Evolutionary conservation across 2,329 filamentous ascomycete species (phyloP), one percentile per base, ranked within the genome.

Genomic region (Didymellaceae sp.): DNA sequence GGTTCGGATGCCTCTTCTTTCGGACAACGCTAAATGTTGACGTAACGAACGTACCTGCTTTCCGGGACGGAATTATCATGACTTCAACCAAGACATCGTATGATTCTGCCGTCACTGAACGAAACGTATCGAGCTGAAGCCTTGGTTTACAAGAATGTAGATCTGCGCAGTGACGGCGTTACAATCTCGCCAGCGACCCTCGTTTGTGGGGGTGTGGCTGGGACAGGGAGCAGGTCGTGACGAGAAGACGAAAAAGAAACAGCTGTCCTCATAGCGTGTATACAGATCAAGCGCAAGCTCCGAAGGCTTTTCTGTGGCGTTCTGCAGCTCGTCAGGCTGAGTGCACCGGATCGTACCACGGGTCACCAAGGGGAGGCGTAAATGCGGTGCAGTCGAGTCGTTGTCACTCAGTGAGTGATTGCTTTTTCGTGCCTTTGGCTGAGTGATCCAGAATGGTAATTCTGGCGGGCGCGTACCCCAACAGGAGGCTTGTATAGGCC

Each of bases 31-130:
- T 42, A 46, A 26, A 30, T 16, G 32, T 46, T 47, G 52, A 42
- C 34, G 41, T 55, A 41, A 46, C 37, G 43, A 50, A 59, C 45
- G 49, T 57, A 55, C 59, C 61, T 55, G 39, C 44, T 42, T 42
- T 40, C 47, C 54, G 61, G 61, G 55, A 57, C 42, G 17, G 26
- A 47, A 39, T 37, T 58, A 59, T 58, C 39, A 54, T 50, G 45
- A 55, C 55, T 45, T 51, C 48, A 55, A 54, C 24, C 44, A 32
- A 40, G 38, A 44, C 39, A 47, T 53, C 33, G 44, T 47, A 47
- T 47, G 34, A 42, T 44, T 43, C 20, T 40, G 45, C 50, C 45
- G 61, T 60, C 51, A 55, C 57, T 44, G 52, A 46, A 53, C 43
- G 40, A 43, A 34, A 35, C 32, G 13, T 40, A 50, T 32, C 21